A percentile compares a stretch with the other conserved stretches of the same genome.
Evolutionary conservation across 148 eudicot species (phyloP).

Genomic region (Rhododendron ovatum): DNA sequence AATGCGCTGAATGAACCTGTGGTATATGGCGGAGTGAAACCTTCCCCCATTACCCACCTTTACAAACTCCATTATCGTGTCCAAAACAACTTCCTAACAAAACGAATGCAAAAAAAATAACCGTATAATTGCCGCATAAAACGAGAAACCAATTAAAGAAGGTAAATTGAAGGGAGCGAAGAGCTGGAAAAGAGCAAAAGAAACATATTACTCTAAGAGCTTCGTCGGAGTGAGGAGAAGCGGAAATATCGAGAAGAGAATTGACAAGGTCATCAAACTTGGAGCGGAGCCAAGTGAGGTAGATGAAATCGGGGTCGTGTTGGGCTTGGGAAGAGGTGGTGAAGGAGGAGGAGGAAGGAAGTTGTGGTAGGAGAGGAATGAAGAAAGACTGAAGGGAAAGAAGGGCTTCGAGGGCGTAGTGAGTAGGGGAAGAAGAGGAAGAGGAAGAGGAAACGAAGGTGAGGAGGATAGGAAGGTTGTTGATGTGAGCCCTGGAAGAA

Average conservation of each 20-base stretch:
- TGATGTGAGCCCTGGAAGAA: conserved; percentile 58
- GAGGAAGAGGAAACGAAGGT: conserved; percentile 44
- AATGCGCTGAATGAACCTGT: conserved; percentile 55
- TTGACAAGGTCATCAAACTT: conserved; percentile 60
- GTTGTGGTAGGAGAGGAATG: conserved; percentile 44
- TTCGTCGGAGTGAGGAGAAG: conserved; percentile 41
- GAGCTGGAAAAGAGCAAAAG: not conserved
- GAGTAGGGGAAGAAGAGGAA: conserved; percentile 49
- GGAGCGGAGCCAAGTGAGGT: conserved; percentile 70
- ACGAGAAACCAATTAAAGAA: not conserved
- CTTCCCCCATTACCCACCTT: conserved; percentile 76
- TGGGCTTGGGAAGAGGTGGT: conserved; percentile 5
- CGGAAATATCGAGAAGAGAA: conserved; percentile 38
- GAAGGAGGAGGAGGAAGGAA: conserved; percentile 44
- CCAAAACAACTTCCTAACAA: conserved; percentile 73
- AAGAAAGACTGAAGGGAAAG: conserved; percentile 83
- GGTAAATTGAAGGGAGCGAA: not conserved
- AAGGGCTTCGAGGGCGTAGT: conserved; percentile 56
- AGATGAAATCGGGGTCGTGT: conserved; percentile 58
- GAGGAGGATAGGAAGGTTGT: conserved; percentile 72
- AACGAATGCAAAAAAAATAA: not conserved
- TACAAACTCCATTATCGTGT: conserved; percentile 81
- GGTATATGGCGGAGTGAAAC: conserved; percentile 62
- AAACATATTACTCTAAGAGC: conserved; percentile 38
- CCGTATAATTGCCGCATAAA: not conserved